phyloP scores from a whole-genome alignment of 306 rosid species.

The Vigna trinervia region DNA sequence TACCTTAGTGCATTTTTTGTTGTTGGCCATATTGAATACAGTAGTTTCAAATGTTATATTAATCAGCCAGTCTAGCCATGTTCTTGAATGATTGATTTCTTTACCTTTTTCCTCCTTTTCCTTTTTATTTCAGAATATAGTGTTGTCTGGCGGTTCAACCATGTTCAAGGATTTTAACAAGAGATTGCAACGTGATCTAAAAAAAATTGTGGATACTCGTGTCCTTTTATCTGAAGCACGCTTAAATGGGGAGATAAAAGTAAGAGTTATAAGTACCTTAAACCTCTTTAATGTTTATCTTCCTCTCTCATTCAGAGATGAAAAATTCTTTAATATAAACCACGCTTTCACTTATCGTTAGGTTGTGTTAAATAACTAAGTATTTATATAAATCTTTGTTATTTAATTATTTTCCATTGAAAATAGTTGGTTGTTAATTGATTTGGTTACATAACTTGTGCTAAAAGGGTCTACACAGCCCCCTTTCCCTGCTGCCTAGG shows the following conservation, averaged over 20 bases:
- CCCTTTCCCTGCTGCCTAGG: background rate
- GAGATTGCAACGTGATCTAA: constrained; percentile 97
- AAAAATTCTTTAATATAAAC: constrained; percentile 21
- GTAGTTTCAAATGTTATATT: constrained; percentile 10
- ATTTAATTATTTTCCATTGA: background rate
- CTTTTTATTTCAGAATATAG: constrained; percentile 74
- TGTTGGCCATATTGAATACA: constrained; percentile 29
- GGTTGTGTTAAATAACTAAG: constrained; percentile 13
- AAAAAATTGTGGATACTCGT: constrained; percentile 93
- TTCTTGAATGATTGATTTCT: constrained; percentile 11
- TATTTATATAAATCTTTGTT: background rate
- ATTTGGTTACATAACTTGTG: background rate
- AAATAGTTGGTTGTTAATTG: constrained; percentile 15
- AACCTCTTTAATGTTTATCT: constrained; percentile 11
- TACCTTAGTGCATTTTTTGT: constrained; percentile 20
- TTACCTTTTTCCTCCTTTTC: constrained; percentile 12
- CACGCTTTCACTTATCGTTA: background rate
- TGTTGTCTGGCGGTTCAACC: constrained; percentile 97
- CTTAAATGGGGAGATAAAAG: constrained; percentile 77
- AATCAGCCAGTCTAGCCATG: constrained; percentile 12
- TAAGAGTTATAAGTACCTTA: constrained; percentile 39
- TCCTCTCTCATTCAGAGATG: background rate
- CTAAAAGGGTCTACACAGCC: background rate
- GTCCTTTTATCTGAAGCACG: constrained; percentile 87
- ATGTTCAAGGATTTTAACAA: constrained; percentile 99